Base-by-base conservation (phyloP, 371 early-diverging fungal species). In the Mortierella polycephala region DNA sequence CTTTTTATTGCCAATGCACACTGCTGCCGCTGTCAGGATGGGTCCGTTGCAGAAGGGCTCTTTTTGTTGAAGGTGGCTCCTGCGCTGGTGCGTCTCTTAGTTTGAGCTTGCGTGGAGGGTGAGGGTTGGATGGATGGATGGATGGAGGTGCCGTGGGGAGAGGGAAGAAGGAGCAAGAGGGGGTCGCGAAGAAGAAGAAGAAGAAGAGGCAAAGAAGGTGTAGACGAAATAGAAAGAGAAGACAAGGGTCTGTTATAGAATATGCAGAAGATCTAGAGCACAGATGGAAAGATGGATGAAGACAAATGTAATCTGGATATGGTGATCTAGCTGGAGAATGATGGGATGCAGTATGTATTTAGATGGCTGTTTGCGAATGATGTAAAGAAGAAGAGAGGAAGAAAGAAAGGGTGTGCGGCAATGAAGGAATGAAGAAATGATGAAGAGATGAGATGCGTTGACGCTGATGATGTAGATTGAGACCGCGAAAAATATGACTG, bases 11-110 rank as follows among this genome's bases (percentile, higher is more conserved):
- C 49, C 14, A 20, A 1, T 20, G 21, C 50, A 50, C 47, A 16
- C 18, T 18, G 18, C 52, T n/a, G 6, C 9, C 20, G 20, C 20
- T 18, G 52, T 14, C 13, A 14, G 13, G 52, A n/a, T 52, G 21
- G 13, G 13, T 6, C 18, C 10, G 13, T n/a, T 23, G 50, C 50
- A 39, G 13, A 45, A 60, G n/a, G 61, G 50, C 61, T 60, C 50
- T 39, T 41, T 23, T 10, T 30, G 30, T 30, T 30, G 30, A 30
- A 30, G 51, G 50, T 50, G 61, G 61, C 61, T 60, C 50, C 42
- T 60, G 61, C 50, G 61, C 40, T 42, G 37, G 61, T 60, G 61
- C 61, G 47, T 60, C 37, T n/a, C 51, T 60, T 18, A 8, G 51
- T 50, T 30, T 39, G 30, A 1, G 30, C 30, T 30, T 30, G 30